These are phyloP conservation scores for Pseudoperonospora humuli DNA, from an alignment of 352 stramenopile species.

Conservation along the genomic window DNA sequence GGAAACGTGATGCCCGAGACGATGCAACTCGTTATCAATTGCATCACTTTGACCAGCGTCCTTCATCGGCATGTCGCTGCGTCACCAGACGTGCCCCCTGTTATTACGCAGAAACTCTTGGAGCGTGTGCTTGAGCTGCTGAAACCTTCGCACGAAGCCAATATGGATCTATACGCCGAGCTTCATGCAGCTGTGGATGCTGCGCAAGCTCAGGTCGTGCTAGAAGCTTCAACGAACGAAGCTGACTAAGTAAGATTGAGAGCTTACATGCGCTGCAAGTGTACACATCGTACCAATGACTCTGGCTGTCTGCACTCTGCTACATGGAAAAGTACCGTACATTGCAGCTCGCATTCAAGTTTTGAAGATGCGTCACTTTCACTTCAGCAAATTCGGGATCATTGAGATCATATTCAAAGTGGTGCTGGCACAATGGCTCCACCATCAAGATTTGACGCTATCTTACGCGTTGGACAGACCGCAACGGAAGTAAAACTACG, in stretches of 20 bases:
- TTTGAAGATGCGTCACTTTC: too few relatives aligned
- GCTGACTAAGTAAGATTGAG: slow-evolving; percentile 12
- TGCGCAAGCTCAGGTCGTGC: slow-evolving; percentile 25
- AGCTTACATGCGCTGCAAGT: too few relatives aligned
- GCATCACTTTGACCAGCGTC: slow-evolving; percentile 51
- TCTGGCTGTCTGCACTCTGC: too few relatives aligned
- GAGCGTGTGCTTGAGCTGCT: slow-evolving; percentile 56
- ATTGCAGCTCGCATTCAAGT: too few relatives aligned
- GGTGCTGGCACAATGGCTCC: too few relatives aligned
- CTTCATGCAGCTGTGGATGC: slow-evolving; percentile 27
- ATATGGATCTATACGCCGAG: slow-evolving; percentile 63
- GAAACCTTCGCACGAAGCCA: slow-evolving; percentile 38
- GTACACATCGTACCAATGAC: too few relatives aligned
- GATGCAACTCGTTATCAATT: slow-evolving; percentile 43
- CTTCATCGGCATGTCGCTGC: slow-evolving; percentile 21
- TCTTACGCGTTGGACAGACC: too few relatives aligned
- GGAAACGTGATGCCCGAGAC: slow-evolving; percentile 27
- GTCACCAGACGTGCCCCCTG: slow-evolving; percentile 26
- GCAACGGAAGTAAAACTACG: neutral
- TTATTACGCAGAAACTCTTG: slow-evolving; percentile 55
- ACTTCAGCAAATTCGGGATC: too few relatives aligned
- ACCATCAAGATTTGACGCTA: neutral
- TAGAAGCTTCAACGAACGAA: slow-evolving; percentile 7
- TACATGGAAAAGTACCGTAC: too few relatives aligned
- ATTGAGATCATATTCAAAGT: too few relatives aligned